phyloP scores from a whole-genome alignment of 192 early-diverging fungal genomes.

The Coemansia sp. region DNA sequence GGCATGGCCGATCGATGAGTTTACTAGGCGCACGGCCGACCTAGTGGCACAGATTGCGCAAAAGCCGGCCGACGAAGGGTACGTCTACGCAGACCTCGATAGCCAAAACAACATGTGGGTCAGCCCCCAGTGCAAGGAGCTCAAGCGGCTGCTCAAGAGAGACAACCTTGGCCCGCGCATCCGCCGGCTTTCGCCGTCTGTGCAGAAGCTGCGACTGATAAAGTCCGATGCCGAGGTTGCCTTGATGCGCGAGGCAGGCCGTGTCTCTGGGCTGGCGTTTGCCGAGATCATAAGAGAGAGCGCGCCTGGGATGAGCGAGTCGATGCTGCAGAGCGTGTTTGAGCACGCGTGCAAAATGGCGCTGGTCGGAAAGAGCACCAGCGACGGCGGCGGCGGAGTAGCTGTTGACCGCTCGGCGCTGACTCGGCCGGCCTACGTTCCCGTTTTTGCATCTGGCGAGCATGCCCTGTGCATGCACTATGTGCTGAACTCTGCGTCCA shows the following conservation, averaged over 20 bases:
- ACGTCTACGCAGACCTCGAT: conserved; percentile 32
- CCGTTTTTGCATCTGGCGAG: conserved; percentile 88
- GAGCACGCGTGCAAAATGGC: conserved; percentile 62
- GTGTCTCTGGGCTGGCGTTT: conserved; percentile 79
- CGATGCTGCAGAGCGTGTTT: conserved; percentile 70
- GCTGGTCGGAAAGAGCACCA: conserved; percentile 33
- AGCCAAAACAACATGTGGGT: conserved; percentile 22
- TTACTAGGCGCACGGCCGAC: conserved; percentile 17
- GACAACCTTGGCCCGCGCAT: conserved; percentile 24
- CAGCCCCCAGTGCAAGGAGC: conserved; percentile 24
- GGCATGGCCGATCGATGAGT: conserved; percentile 34
- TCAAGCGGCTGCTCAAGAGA: conserved; percentile 17
- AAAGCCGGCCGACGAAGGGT: conserved; percentile 7
- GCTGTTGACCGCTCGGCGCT: conserved; percentile 24
- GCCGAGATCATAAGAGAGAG: conserved; percentile 74
- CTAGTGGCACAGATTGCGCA: conserved; percentile 12
- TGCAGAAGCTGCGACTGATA: conserved; percentile 72
- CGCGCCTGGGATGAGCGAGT: conserved; percentile 67
- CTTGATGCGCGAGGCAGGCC: conserved; percentile 73
- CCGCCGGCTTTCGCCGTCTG: conserved; percentile 56
- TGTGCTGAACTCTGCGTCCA: conserved; percentile 70
- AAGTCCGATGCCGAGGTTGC: conserved; percentile 77
- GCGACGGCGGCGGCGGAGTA: conserved; percentile 61
- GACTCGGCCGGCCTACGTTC: conserved; percentile 80
- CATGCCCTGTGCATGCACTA: conserved; percentile 95